phyloP scores from a whole-genome alignment of 1,139 yeast genomes.

The Suhomyces bolitotheri region DNA sequence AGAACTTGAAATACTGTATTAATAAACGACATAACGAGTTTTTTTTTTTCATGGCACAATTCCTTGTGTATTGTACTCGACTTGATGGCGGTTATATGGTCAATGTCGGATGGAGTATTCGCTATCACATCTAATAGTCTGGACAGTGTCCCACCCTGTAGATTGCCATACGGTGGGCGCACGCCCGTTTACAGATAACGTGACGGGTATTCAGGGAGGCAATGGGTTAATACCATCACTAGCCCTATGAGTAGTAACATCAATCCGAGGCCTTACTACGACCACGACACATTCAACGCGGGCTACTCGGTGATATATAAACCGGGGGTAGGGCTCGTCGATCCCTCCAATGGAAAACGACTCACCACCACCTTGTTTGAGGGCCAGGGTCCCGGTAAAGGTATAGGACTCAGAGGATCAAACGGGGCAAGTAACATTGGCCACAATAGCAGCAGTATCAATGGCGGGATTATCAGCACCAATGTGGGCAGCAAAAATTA shows the following conservation, averaged over 20 bases:
- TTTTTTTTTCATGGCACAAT: no score
- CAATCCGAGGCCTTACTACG: slow-evolving; percentile 67
- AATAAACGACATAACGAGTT: no score
- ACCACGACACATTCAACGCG: slow-evolving; percentile 66
- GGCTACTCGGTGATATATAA: slow-evolving; percentile 63
- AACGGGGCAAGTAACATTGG: slow-evolving; percentile 18
- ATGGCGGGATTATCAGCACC: slow-evolving; percentile 11
- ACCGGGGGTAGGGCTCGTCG: slow-evolving; percentile 60
- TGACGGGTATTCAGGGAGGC: slow-evolving; percentile 1
- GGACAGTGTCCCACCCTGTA: no score
- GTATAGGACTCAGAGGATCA: slow-evolving; percentile 25
- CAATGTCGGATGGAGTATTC: no score
- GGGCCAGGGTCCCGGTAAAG: slow-evolving; percentile 22
- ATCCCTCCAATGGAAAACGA: slow-evolving; percentile 40
- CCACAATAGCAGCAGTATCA: slow-evolving; percentile 29
- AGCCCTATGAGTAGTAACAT: slow-evolving; percentile 12
- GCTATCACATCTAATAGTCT: no score
- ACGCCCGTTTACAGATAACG: not conserved
- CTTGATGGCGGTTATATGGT: no score
- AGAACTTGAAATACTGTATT: no score
- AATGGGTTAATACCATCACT: slow-evolving; percentile 2
- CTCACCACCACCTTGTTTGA: slow-evolving; percentile 22
- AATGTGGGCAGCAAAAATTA: slow-evolving; percentile 40
- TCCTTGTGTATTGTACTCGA: no score
- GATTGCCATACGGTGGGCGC: not conserved